These are phyloP conservation scores for Cadophora luteo-olivacea DNA, from an alignment of 2,329 filamentous ascomycete species.

Conservation along the genomic window DNA sequence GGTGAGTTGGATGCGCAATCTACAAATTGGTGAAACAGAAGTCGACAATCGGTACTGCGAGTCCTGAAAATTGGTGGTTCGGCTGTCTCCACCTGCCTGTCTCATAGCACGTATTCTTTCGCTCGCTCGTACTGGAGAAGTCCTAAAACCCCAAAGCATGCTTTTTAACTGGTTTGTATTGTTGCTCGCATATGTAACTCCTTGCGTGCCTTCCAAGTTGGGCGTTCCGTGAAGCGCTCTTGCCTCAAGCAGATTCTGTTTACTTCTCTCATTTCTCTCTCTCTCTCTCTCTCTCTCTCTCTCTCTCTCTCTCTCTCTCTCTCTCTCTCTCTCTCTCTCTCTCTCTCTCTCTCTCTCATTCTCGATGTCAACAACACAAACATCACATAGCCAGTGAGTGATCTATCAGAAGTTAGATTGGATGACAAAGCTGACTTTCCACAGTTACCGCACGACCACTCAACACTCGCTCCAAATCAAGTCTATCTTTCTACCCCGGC, in stretches of 20 bases:
- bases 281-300: no score
- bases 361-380: neutral
- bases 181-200: no score
- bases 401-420: neutral
- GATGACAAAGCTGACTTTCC: neutral
- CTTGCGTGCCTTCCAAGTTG: neutral
- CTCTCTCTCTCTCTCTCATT: neutral
- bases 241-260: neutral
- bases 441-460: neutral
- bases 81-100: neutral
- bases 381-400: neutral
- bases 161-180: no score
- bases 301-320: no score
- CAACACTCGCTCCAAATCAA: neutral
- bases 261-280: neutral
- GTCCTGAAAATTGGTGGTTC: neutral
- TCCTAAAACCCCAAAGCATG: no score
- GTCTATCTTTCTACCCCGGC: neutral
- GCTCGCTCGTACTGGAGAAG: no score
- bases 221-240: neutral
- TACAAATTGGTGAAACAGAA: no score
- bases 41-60: no score
- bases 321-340: no score
- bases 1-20: no score
- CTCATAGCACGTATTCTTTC: neutral